These are phyloP conservation scores for Diplodia sapinea DNA, from an alignment of 2,329 filamentous ascomycete species.

Conservation along the genomic window DNA sequence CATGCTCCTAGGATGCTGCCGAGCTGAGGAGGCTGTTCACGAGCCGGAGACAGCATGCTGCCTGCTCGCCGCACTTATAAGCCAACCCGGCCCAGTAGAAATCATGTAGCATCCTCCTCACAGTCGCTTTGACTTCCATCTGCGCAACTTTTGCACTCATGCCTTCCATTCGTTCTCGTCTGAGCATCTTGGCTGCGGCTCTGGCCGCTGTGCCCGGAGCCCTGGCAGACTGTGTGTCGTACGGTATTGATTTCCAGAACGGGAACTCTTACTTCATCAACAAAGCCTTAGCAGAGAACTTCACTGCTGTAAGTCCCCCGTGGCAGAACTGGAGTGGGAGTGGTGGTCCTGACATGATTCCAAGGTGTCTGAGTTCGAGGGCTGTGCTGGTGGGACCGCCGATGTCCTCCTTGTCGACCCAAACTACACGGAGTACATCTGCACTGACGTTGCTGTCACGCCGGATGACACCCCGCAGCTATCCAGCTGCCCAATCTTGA, in stretches of 20 bases:
- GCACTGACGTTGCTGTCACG: conserved; percentile 48
- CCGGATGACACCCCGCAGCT: conserved; percentile 48
- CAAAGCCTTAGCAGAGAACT: conserved; percentile 47
- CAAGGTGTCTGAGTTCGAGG: conserved; percentile 51
- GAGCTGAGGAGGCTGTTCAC: background rate
- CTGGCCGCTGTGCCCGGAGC: conserved; percentile 37
- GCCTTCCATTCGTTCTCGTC: conserved; percentile 39
- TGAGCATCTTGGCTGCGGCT: conserved; percentile 38
- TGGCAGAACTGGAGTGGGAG: background rate
- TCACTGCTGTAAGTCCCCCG: conserved; percentile 41
- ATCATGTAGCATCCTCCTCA: background rate
- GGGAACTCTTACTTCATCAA: conserved; percentile 55
- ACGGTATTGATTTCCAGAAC: conserved; percentile 52
- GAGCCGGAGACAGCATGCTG: background rate
- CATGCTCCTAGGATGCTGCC: background rate
- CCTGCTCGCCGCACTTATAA: conserved; percentile 13
- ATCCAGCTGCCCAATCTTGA: conserved; percentile 52
- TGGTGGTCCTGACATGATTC: background rate
- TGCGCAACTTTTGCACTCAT: conserved; percentile 34
- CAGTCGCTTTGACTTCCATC: conserved; percentile 18
- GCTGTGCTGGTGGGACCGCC: conserved; percentile 50
- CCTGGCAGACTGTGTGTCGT: conserved; percentile 44
- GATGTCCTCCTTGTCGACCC: conserved; percentile 53
- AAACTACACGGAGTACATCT: conserved; percentile 49
- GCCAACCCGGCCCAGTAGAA: background rate